phyloP scores from a whole-genome alignment of 192 early-diverging fungal genomes.

The Funneliformis mosseae region DNA sequence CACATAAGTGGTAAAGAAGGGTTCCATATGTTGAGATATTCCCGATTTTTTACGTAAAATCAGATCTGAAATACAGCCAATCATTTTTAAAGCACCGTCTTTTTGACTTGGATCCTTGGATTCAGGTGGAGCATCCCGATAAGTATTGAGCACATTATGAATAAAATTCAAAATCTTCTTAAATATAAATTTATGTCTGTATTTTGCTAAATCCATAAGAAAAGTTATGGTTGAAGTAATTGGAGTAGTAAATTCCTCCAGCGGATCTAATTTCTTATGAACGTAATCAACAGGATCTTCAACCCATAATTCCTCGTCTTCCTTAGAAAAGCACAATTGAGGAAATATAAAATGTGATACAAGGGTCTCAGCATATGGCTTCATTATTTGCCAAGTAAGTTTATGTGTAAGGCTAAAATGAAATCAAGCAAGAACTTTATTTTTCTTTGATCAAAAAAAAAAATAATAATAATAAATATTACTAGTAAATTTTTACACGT shows the following conservation, averaged over 20 bases:
- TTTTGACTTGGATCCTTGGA: conserved; percentile 77
- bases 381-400: conserved; percentile 87
- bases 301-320: conserved; percentile 89
- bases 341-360: conserved; percentile 93
- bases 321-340: conserved; percentile 83
- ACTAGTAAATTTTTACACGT: background rate
- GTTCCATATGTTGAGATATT: conserved; percentile 75
- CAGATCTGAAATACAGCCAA: conserved; percentile 69
- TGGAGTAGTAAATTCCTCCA: conserved; percentile 87
- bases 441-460: background rate
- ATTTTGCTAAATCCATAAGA: conserved; percentile 75
- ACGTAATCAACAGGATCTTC: conserved; percentile 94
- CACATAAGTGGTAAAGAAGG: conserved; percentile 83
- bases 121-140: conserved; percentile 66
- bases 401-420: conserved; percentile 76
- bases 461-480: background rate
- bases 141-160: conserved; percentile 72
- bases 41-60: conserved; percentile 63
- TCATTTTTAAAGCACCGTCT: conserved; percentile 91
- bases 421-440: conserved; percentile 8
- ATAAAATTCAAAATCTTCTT: conserved; percentile 77
- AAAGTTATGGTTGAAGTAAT: conserved; percentile 72
- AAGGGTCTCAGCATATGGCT: conserved; percentile 79
- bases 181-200: conserved; percentile 80
- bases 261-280: conserved; percentile 66